Conservation (phyloP, 768 basidiomycete species). For the Pleurotus pulmonarius region DNA sequence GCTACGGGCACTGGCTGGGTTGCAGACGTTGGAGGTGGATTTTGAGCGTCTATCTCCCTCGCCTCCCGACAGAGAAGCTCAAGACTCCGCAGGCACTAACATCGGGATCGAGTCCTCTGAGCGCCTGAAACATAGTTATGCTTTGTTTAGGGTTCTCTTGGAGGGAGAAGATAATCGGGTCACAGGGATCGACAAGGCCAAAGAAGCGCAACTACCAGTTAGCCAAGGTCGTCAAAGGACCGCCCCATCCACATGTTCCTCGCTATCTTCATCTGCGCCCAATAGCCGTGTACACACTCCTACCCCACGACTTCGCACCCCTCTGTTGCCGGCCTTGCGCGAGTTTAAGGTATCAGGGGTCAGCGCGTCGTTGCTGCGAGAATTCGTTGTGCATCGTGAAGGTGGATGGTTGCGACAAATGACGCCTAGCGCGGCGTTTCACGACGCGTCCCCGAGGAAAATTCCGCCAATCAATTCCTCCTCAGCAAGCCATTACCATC, state of each 20-base stretch:
- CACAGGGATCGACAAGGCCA: not conserved
- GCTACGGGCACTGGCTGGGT: conserved; percentile 26
- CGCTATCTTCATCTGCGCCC: not conserved
- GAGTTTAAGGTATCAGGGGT: conserved; percentile 19
- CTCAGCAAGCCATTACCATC: not conserved
- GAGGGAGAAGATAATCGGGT: conserved; percentile 13
- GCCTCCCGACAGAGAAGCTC: not conserved
- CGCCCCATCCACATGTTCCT: not conserved
- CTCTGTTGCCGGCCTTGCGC: conserved; percentile 18
- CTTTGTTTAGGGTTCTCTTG: conserved; percentile 30
- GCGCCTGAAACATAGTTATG: conserved; percentile 10
- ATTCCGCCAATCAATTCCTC: not conserved
- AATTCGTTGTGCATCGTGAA: conserved; percentile 17
- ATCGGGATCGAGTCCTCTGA: not conserved
- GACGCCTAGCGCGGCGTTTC: too few species aligned
- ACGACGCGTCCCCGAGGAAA: not conserved
- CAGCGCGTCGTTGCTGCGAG: conserved; percentile 13
- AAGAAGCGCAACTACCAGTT: not conserved
- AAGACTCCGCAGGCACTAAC: not conserved
- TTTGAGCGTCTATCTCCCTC: conserved; percentile 27
- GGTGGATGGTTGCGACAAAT: not conserved
- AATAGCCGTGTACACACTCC: not conserved
- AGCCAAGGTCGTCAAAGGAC: conserved; percentile 7
- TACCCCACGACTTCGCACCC: conserved; percentile 1
- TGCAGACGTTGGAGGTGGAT: conserved; percentile 40